These are phyloP conservation scores for Lumnitzera racemosa DNA, from an alignment of 345 rosid genomes.

Conservation along the genomic window DNA sequence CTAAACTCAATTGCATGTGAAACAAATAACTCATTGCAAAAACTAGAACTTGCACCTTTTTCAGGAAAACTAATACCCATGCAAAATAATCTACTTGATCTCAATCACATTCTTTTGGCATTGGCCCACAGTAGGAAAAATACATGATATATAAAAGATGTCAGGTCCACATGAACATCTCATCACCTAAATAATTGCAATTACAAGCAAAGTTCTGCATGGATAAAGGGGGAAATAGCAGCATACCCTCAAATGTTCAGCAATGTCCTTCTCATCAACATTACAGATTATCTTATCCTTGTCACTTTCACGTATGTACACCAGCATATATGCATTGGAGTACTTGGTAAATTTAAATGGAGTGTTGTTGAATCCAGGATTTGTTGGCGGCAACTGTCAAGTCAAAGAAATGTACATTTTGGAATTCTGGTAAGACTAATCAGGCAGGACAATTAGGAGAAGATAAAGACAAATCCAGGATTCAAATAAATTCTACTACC, in stretches of 20 bases:
- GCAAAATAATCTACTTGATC: constrained; percentile 1
- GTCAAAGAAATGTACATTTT: constrained; percentile 11
- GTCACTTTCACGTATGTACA: constrained; percentile 93
- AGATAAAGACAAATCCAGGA: neutral
- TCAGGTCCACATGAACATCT: neutral
- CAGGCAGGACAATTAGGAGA: constrained; percentile 2
- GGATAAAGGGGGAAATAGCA: constrained; percentile 5
- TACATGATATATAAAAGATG: neutral
- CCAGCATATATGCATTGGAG: constrained; percentile 99
- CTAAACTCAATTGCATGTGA: neutral
- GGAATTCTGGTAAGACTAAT: constrained; percentile 16
- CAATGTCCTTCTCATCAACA: constrained; percentile 96
- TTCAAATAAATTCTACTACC: neutral
- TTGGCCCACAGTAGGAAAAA: neutral
- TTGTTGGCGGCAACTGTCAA: constrained; percentile 75
- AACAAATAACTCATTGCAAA: neutral
- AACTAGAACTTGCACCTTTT: neutral
- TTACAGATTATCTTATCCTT: constrained; percentile 93
- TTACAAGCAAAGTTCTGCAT: neutral
- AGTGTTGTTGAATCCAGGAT: constrained; percentile 90
- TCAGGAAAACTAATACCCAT: neutral
- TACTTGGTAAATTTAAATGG: constrained; percentile 88
- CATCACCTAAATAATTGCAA: neutral
- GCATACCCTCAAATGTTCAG: constrained; percentile 85
- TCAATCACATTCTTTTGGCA: neutral